Conservation (phyloP, 352 stramenopile species). For the Phytopythium mirpurense region DNA sequence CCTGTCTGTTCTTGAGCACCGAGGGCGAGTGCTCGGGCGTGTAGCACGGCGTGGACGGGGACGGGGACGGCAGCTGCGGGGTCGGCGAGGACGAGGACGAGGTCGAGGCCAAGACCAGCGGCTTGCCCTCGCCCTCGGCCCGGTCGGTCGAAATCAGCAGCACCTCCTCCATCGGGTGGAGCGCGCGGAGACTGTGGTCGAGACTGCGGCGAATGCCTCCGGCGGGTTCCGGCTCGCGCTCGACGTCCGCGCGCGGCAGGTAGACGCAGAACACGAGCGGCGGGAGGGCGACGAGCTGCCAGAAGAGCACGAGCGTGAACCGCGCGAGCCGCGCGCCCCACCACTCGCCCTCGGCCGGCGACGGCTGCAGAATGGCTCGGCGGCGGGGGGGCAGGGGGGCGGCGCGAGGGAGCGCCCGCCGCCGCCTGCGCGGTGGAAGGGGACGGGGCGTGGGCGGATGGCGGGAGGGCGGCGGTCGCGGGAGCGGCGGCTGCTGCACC, state of each 20-base stretch:
- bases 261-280: constrained; percentile 4
- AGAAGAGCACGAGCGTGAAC: constrained; percentile 26
- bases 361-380: neutral
- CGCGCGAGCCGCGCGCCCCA: constrained; percentile 32
- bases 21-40: neutral
- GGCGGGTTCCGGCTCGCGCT: constrained; percentile 1
- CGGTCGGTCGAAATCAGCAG: neutral
- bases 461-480: too few species aligned
- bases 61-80: constrained; percentile 10
- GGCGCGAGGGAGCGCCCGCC: neutral
- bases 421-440: neutral
- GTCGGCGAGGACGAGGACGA: constrained; percentile 1
- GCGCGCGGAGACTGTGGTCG: too few species aligned
- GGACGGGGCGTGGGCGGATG: neutral
- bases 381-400: neutral
- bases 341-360: constrained; percentile 10
- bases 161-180: neutral
- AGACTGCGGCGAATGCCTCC: too few species aligned
- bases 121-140: neutral
- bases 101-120: neutral
- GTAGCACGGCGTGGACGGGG: constrained; percentile 12
- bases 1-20: neutral
- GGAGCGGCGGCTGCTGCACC: too few species aligned
- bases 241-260: neutral
- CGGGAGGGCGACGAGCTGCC: constrained; percentile 17